phyloP scores from a whole-genome alignment of 2,329 filamentous ascomycete species.

The Aspergillus tamarii region DNA sequence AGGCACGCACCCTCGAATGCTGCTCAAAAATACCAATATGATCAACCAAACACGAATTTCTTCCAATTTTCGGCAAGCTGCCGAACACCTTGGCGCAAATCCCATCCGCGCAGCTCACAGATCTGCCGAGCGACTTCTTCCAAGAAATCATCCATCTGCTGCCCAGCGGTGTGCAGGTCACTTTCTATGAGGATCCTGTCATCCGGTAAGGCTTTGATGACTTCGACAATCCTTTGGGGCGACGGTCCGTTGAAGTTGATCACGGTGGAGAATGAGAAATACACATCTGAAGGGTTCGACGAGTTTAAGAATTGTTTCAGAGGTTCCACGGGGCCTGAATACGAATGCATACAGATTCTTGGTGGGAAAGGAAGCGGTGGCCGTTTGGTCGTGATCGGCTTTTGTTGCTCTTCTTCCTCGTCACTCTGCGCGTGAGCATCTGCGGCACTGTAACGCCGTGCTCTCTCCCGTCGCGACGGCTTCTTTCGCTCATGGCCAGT shows the following conservation, averaged over 20 bases:
- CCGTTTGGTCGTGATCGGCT: neutral
- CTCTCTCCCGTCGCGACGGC: slow-evolving; percentile 53
- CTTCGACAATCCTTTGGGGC: slow-evolving; percentile 63
- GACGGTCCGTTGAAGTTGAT: slow-evolving; percentile 71
- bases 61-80: slow-evolving; percentile 75
- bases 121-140: slow-evolving; percentile 76
- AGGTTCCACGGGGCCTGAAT: slow-evolving; percentile 75
- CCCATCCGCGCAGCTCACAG: slow-evolving; percentile 79
- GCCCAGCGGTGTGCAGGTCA: slow-evolving; percentile 82
- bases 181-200: slow-evolving; percentile 84
- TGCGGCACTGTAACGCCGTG: slow-evolving; percentile 36
- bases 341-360: slow-evolving; percentile 90
- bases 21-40: neutral
- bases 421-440: slow-evolving; percentile 35
- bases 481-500: slow-evolving; percentile 57
- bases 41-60: slow-evolving; percentile 70
- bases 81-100: slow-evolving; percentile 69
- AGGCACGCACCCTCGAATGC: neutral
- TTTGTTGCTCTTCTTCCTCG: slow-evolving; percentile 27
- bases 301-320: slow-evolving; percentile 77
- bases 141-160: slow-evolving; percentile 75
- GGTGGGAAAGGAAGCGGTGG: slow-evolving; percentile 72
- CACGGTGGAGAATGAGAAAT: slow-evolving; percentile 82
- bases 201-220: slow-evolving; percentile 73
- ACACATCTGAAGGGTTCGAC: slow-evolving; percentile 74